These are phyloP conservation scores for Ganoderma lucidum DNA, from an alignment of 1,284 basidiomycete genomes.

Conservation along the genomic window DNA sequence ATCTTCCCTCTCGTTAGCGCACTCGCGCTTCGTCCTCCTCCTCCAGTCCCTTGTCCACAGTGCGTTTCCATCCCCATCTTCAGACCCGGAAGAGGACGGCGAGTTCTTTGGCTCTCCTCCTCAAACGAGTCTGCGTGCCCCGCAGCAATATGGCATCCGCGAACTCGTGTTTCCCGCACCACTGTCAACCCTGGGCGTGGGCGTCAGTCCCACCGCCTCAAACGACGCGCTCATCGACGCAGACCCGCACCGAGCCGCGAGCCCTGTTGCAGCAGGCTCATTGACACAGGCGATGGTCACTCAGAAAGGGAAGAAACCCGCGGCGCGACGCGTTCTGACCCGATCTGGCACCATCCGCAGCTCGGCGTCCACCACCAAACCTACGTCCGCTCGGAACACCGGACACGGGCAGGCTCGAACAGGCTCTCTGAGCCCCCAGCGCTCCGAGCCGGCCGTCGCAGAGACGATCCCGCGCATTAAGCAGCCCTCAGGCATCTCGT, in stretches of 20 bases:
- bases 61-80: constrained; percentile 48
- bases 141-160: constrained; percentile 47
- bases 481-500: constrained; percentile 25
- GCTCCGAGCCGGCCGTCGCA: constrained; percentile 17
- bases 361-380: constrained; percentile 5
- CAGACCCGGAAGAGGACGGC: constrained; percentile 47
- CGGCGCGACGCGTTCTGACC: constrained; percentile 20
- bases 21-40: constrained; percentile 77
- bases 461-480: constrained; percentile 28
- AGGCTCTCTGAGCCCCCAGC: constrained; percentile 24
- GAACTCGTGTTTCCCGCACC: constrained; percentile 76
- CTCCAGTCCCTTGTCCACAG: constrained; percentile 76
- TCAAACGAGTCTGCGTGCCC: constrained; percentile 33
- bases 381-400: neutral
- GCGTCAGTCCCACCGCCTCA: constrained; percentile 20
- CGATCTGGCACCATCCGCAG: constrained; percentile 28
- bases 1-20: constrained; percentile 59
- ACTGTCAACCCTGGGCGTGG: constrained; percentile 49
- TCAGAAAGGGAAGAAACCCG: constrained; percentile 6
- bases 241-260: neutral
- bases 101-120: constrained; percentile 36
- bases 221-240: constrained; percentile 19
- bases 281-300: neutral
- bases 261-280: neutral
- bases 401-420: constrained; percentile 11